phyloP scores from a whole-genome alignment of 768 basidiomycete genomes.

The Amyloporia xantha region DNA sequence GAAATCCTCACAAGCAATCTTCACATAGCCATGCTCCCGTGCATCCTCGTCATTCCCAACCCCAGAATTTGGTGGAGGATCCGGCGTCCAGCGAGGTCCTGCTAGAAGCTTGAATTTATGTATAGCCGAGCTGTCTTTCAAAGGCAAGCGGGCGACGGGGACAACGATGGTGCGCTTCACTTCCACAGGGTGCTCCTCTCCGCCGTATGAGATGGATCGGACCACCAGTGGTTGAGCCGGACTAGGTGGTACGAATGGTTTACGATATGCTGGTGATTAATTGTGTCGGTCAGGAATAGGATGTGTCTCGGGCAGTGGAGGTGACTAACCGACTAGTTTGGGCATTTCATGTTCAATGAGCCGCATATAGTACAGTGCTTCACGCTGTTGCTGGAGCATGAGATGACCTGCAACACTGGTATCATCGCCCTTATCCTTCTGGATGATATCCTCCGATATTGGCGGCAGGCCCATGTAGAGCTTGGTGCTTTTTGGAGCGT shows the following conservation, averaged over 20 bases:
- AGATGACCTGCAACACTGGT: slow-evolving; percentile 65
- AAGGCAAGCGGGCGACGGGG: slow-evolving; percentile 66
- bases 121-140: slow-evolving; percentile 53
- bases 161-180: slow-evolving; percentile 70
- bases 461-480: not conserved
- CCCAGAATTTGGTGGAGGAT: slow-evolving; percentile 67
- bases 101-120: slow-evolving; percentile 88
- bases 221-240: slow-evolving; percentile 54
- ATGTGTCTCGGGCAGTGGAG: slow-evolving; percentile 8
- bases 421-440: slow-evolving; percentile 45
- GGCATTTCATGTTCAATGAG: slow-evolving; percentile 88
- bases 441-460: slow-evolving; percentile 14
- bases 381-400: slow-evolving; percentile 65
- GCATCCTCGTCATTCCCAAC: slow-evolving; percentile 35
- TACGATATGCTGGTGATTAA: slow-evolving; percentile 78
- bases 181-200: slow-evolving; percentile 66
- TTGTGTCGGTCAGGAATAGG: not conserved
- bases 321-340: slow-evolving; percentile 65
- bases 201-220: slow-evolving; percentile 70
- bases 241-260: slow-evolving; percentile 69
- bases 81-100: slow-evolving; percentile 78
- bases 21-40: slow-evolving; percentile 74
- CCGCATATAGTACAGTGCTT: slow-evolving; percentile 70
- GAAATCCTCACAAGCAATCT: slow-evolving; percentile 88
- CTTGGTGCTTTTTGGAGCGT: not conserved